Conservation (phyloP, 768 basidiomycete species). For the Nevesoporus exiguus region DNA sequence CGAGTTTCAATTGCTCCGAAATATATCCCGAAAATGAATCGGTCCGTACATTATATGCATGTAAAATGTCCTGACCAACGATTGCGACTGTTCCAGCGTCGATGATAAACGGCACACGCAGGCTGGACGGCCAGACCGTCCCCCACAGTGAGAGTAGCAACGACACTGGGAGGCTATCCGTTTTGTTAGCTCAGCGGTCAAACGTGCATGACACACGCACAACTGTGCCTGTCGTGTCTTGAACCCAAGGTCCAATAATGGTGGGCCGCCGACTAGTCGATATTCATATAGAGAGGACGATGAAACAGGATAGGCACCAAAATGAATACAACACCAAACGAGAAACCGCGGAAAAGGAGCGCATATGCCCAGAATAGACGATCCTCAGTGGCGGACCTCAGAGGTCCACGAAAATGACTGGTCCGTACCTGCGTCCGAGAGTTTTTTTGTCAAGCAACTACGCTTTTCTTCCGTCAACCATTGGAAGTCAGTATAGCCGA, state of each 20-base stretch:
- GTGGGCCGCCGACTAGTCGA: constrained; percentile 42
- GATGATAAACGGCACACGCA: constrained; percentile 53
- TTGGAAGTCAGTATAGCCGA: neutral
- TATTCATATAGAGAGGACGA: neutral
- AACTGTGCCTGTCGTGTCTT: constrained; percentile 59
- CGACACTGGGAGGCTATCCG: constrained; percentile 52
- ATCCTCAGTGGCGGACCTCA: constrained; percentile 55
- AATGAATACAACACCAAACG: constrained; percentile 58
- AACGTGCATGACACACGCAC: constrained; percentile 29
- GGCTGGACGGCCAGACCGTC: constrained; percentile 52
- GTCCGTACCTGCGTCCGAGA: constrained; percentile 50
- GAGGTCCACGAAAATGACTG: constrained; percentile 58
- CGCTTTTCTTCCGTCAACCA: constrained; percentile 55
- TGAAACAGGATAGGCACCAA: constrained; percentile 31
- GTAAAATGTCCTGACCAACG: constrained; percentile 36
- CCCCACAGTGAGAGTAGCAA: constrained; percentile 49
- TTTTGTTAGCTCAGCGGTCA: neutral
- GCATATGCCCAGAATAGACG: constrained; percentile 61
- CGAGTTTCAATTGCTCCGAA: no score
- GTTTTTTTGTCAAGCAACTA: constrained; percentile 43
- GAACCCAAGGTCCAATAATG: constrained; percentile 58
- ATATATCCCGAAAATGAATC: constrained; percentile 43
- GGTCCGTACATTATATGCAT: neutral
- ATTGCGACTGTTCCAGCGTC: constrained; percentile 47
- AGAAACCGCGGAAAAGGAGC: constrained; percentile 57